phyloP scores from a whole-genome alignment of 2,329 filamentous ascomycete genomes.

The Dothideomycetidae sp. region DNA sequence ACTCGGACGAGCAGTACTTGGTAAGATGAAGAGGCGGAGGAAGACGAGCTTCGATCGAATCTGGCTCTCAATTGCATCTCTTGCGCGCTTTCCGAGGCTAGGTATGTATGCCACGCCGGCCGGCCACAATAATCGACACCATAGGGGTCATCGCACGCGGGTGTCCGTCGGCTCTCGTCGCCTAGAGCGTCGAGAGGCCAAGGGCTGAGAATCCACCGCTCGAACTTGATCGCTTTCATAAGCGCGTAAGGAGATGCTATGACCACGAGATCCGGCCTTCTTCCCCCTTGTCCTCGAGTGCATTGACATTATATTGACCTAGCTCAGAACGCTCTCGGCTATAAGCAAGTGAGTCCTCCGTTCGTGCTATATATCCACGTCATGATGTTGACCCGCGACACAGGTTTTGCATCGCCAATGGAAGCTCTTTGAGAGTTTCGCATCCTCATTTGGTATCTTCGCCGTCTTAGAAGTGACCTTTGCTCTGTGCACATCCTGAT shows the following conservation, averaged over 20 bases:
- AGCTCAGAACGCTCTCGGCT: slow-evolving; percentile 35
- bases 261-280: slow-evolving; percentile 17
- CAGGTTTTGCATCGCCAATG: slow-evolving; percentile 45
- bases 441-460: slow-evolving; percentile 40
- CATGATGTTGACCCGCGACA: slow-evolving; percentile 11
- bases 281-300: slow-evolving; percentile 8
- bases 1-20: slow-evolving; percentile 24
- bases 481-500: slow-evolving; percentile 12
- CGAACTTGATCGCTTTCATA: slow-evolving; percentile 27
- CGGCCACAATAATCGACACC: slow-evolving; percentile 5
- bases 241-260: slow-evolving; percentile 28
- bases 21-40: slow-evolving; percentile 18
- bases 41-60: slow-evolving; percentile 14
- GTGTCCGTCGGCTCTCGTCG: slow-evolving; percentile 16
- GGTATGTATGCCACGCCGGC: slow-evolving; percentile 10
- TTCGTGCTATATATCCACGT: background rate
- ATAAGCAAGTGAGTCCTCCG: slow-evolving; percentile 36
- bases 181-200: slow-evolving; percentile 11
- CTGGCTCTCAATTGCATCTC: slow-evolving; percentile 9
- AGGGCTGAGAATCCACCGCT: slow-evolving; percentile 26
- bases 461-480: background rate
- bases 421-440: slow-evolving; percentile 44
- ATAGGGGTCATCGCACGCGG: slow-evolving; percentile 25
- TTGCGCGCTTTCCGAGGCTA: slow-evolving; percentile 6
- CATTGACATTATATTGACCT: slow-evolving; percentile 12